Evolutionary conservation across 345 rosid genomes (phyloP).

Genomic region (Nephelium lappaceum): DNA sequence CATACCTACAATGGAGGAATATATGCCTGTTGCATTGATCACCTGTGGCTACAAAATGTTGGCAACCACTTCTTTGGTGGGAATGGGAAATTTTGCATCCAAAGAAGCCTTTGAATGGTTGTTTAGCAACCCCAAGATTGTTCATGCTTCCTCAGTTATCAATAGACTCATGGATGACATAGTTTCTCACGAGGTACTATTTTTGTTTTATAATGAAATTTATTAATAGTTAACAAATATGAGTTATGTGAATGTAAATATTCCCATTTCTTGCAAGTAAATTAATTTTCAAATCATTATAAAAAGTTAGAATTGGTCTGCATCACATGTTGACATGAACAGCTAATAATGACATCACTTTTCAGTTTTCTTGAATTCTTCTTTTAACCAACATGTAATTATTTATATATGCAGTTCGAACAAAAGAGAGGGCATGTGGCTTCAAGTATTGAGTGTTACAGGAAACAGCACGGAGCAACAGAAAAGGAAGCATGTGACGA

Average conservation of each 20-base stretch:
- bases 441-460: constrained; percentile 38
- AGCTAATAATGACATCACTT: too few relatives aligned
- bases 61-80: constrained; percentile 22
- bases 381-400: too few relatives aligned
- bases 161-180: constrained; percentile 39
- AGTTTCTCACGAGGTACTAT: constrained; percentile 10
- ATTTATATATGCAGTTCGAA: constrained; percentile 4
- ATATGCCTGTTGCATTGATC: constrained; percentile 22
- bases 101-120: constrained; percentile 33
- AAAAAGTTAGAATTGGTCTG: too few relatives aligned
- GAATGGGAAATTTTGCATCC: constrained; percentile 27
- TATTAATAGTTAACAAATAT: too few relatives aligned
- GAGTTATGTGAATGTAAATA: too few relatives aligned
- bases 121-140: constrained; percentile 9
- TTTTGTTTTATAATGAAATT: too few relatives aligned
- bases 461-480: constrained; percentile 28
- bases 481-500: constrained; percentile 29
- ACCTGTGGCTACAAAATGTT: constrained; percentile 20
- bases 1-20: constrained; percentile 37
- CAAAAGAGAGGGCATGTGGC: constrained; percentile 29
- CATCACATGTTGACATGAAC: too few relatives aligned
- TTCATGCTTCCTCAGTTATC: constrained; percentile 19
- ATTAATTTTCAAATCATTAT: too few relatives aligned
- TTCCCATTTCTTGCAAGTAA: too few relatives aligned
- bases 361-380: too few relatives aligned